Percentiles rank a stretch among this genome's conserved stretches.
Conservation (phyloP, 305 asterid genomes). For the Striga hermonthica region DNA sequence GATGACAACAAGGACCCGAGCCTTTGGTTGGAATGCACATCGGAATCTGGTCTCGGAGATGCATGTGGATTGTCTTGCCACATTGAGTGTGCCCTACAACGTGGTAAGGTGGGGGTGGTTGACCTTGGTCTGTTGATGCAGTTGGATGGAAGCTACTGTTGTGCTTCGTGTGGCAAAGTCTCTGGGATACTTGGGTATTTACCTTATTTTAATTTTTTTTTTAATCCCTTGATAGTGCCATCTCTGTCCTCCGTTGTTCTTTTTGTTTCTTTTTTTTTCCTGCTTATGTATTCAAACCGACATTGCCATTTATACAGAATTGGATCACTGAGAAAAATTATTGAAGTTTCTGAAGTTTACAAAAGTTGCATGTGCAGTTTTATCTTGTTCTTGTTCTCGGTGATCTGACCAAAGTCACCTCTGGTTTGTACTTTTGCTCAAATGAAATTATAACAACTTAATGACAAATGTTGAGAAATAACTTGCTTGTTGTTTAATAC, state of each 20-base stretch:
- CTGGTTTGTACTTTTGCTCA: background rate
- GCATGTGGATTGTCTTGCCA: constrained; percentile 93
- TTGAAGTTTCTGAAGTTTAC: background rate
- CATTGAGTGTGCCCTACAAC: constrained; percentile 84
- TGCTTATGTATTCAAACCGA: background rate
- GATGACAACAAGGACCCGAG: constrained; percentile 98
- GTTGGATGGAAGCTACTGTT: constrained; percentile 93
- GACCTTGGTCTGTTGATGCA: constrained; percentile 82
- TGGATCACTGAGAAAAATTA: background rate
- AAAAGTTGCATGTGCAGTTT: constrained; percentile 9
- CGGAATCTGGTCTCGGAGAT: constrained; percentile 69
- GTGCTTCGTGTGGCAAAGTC: constrained; percentile 94
- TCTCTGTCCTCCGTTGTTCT: background rate
- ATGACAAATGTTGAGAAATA: background rate
- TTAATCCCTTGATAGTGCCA: background rate
- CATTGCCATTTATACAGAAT: background rate
- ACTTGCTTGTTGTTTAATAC: background rate
- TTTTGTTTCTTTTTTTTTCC: background rate
- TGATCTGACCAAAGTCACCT: background rate
- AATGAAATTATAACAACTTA: background rate
- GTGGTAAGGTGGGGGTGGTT: constrained; percentile 82
- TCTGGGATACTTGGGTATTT: constrained; percentile 81
- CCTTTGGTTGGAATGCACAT: constrained; percentile 87
- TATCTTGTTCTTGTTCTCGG: background rate
- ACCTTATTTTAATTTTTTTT: background rate